Conservation (phyloP, 495 filamentous ascomycete species). For the Niebla homalea region DNA sequence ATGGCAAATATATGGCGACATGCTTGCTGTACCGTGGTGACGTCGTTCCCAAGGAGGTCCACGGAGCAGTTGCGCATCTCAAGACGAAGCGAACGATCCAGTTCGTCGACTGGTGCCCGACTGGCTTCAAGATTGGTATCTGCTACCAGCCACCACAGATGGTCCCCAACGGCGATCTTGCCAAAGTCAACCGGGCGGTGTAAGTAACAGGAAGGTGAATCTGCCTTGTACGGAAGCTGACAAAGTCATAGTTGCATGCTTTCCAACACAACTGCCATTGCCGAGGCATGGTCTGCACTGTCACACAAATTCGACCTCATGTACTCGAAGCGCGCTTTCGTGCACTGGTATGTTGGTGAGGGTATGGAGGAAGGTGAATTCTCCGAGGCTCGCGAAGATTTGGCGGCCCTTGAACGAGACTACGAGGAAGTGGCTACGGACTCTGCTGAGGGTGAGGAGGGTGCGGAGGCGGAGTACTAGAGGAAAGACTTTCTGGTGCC, state of each 20-base stretch:
- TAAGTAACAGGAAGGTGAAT: constrained; percentile 36
- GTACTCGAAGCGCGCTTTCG: constrained; percentile 99
- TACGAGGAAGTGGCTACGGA: constrained; percentile 99
- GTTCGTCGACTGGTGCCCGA: constrained; percentile 99
- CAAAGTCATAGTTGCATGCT: constrained; percentile 68
- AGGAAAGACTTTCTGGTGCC: constrained; percentile 11
- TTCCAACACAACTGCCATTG: constrained; percentile 98
- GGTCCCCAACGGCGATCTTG: constrained; percentile 92
- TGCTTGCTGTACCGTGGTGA: constrained; percentile 97
- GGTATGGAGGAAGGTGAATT: constrained; percentile 99
- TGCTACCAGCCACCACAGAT: constrained; percentile 94
- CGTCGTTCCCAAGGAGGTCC: constrained; percentile 90
- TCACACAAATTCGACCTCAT: constrained; percentile 99
- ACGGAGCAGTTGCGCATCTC: constrained; percentile 79
- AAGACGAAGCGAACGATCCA: constrained; percentile 99
- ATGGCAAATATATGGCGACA: constrained; percentile 99
- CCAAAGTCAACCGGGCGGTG: constrained; percentile 95
- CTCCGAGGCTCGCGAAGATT: constrained; percentile 94
- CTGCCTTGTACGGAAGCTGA: constrained; percentile 12
- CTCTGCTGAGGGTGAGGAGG: constrained; percentile 79
- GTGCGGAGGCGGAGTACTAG: constrained; percentile 93
- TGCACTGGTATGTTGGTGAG: constrained; percentile 99
- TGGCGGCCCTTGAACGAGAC: constrained; percentile 94
- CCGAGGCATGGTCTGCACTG: constrained; percentile 94
- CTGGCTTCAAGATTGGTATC: constrained; percentile 99